Conservation (phyloP, 768 basidiomycete genomes). For the Leccinellum rugosiceps region DNA sequence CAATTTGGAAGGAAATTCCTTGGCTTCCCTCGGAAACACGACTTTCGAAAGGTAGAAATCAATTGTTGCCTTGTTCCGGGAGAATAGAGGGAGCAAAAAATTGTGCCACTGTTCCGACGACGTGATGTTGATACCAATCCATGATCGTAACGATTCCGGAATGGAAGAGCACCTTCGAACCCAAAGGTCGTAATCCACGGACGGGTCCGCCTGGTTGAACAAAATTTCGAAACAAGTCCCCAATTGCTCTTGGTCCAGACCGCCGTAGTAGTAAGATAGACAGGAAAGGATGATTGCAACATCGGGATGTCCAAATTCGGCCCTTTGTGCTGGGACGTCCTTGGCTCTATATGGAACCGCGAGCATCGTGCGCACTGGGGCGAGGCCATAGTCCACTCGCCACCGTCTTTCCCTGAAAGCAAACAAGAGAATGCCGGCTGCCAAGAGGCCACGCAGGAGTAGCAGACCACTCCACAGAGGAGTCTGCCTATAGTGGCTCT, state of each 20-base stretch:
- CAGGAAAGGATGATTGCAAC: slow-evolving; percentile 34
- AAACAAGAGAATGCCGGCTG: slow-evolving; percentile 29
- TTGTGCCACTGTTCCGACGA: slow-evolving; percentile 25
- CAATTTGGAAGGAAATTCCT: slow-evolving; percentile 34
- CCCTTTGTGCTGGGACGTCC: slow-evolving; percentile 34
- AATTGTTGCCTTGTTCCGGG: slow-evolving; percentile 26
- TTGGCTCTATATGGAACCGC: slow-evolving; percentile 40
- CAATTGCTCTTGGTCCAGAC: slow-evolving; percentile 29
- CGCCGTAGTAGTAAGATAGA: slow-evolving; percentile 37
- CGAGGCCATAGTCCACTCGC: slow-evolving; percentile 39
- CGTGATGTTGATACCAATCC: slow-evolving; percentile 26
- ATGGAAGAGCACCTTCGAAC: slow-evolving; percentile 16
- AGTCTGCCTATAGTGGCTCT: background rate
- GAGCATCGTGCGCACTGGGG: slow-evolving; percentile 30
- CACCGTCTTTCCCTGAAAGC: slow-evolving; percentile 34
- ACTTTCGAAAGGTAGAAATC: slow-evolving; percentile 36
- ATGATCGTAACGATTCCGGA: slow-evolving; percentile 14
- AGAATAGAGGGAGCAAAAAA: slow-evolving; percentile 28
- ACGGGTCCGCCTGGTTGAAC: slow-evolving; percentile 29
- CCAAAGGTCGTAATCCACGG: slow-evolving; percentile 32
- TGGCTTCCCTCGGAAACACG: slow-evolving; percentile 38
- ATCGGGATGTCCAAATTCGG: slow-evolving; percentile 40
- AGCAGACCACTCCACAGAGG: slow-evolving; percentile 24
- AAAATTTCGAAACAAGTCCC: slow-evolving; percentile 27
- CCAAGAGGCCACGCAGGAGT: slow-evolving; percentile 35